Base-by-base conservation (phyloP, 106 monocot species). In the Triglochin maritima region DNA sequence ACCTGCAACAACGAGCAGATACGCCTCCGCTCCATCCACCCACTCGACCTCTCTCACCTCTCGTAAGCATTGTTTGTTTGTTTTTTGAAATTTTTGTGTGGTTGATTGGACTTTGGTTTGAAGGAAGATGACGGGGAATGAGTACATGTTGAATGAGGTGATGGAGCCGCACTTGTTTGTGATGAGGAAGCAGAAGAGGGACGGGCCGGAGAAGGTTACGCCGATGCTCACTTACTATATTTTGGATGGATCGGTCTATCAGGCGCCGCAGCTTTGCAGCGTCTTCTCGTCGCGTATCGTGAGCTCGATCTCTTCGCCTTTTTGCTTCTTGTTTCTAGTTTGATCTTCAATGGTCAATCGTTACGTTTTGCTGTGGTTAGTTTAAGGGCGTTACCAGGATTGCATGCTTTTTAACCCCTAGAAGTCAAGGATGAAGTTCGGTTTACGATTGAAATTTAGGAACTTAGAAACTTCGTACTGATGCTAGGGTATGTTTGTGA, bases 161-260 rank as follows among this genome's bases (percentile, higher is more conserved):
- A 82, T 84, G 92, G 98, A 98, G 72, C 98, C 91, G n/a, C 86
- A 98, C 66, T 67, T 98, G 57, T 98, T 98, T 74, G 92, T 98
- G 50, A 88, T 98, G 41, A 75, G 92, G 64, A 98, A 98, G 80
- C 88, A 89, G 79, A 98, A 82, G 84, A 79, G 98, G 68, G 98
- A 98, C 46, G 81, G 86, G 47, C 88, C 92, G 5, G 98, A 98
- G 76, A 98, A 92, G 74, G 82, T 82, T 49, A 86, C 56, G 17
- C 84, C 98, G 6, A 84, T 89, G 86, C 86, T 92, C 56, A 64
- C 82, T 2, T 98, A 92, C 58, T 98, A 98, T 48, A 77, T 98
- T 44, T 84, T 98, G 9, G 98, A 98, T 54, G 98, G 98, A 2
- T 86, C 92, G 9, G 84, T 98, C 58, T 98, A 92, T 69, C 98